Base-by-base conservation (phyloP, 129 eudicot genomes). In the Oenanthe sinensis region DNA sequence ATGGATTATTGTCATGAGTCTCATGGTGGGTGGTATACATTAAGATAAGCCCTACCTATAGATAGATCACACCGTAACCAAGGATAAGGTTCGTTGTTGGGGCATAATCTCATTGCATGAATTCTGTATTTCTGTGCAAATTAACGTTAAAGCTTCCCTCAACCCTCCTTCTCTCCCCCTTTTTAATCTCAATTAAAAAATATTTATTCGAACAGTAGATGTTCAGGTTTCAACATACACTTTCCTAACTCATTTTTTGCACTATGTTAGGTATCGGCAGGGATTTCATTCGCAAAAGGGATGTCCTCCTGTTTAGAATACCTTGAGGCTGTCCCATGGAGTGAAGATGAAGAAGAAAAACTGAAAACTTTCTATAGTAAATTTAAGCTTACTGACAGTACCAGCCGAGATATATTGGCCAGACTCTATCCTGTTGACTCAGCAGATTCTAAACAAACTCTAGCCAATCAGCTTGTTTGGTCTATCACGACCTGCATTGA, bases 261-360 rank as follows among this genome's bases (percentile, higher is more conserved):
- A 49, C 49, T 74, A 30, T 75, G 36, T 71, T 78, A 90, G 96
- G 91, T 87, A 43, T 79, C 96, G 62, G 88, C 87, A 37, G 85
- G 89, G 55, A 85, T 90, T 72, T 75, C 82, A 79, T 90, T 90
- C 77, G 54, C 39, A 17, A 76, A 84, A 78, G 84, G 96, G 30
- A 80, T 84, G n/a, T 46, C 74, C 5, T 84, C 88, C 42, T 90
- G 96, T 79, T 84, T 90, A 65, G 81, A 84, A 77, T 90, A 84
- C 79, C 85, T 90, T 14, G 91, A 87, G 77, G 96, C 91, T 11
- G 85, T 90, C 33, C 96, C 96, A 17, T 90, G 96, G 96, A 84
- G 84, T 47, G 96, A 90, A 76, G 96, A 90, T 62, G 96, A 90
- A 76, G 91, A 90, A 77, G 91, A 87, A 84, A 90, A 86, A 82